These are phyloP conservation scores for Rosa chinensis DNA, from an alignment of 306 rosid genomes.

Conservation along the genomic window DNA sequence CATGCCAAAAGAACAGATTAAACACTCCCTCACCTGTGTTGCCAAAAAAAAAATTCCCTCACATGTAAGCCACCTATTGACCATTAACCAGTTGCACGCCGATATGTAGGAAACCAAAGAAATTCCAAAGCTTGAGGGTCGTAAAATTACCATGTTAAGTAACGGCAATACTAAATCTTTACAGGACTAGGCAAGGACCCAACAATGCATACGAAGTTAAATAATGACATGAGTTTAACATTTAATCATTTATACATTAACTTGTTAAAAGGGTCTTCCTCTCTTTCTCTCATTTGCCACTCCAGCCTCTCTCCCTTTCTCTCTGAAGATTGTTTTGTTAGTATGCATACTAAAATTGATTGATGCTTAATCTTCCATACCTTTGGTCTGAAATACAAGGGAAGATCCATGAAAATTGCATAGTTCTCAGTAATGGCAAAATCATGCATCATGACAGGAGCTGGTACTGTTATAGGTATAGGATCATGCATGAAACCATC, in stretches of 20 bases:
- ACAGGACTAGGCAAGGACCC: background rate
- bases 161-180: background rate
- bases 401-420: constrained; percentile 93
- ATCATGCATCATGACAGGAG: constrained; percentile 95
- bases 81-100: background rate
- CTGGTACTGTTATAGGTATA: constrained; percentile 80
- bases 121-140: background rate
- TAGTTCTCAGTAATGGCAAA: constrained; percentile 91
- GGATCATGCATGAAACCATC: constrained; percentile 94
- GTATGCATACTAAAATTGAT: background rate
- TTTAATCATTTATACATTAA: background rate
- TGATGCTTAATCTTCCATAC: constrained; percentile 33
- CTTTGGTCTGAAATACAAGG: constrained; percentile 81
- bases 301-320: background rate
- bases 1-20: constrained; percentile 3
- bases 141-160: background rate
- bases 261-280: background rate
- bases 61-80: background rate
- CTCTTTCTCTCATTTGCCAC: background rate
- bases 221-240: background rate
- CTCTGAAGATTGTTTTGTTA: background rate
- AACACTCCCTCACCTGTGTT: background rate
- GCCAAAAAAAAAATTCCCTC: background rate
- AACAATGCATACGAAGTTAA: background rate
- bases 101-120: background rate